Evolutionary conservation across 495 filamentous ascomycete species (phyloP).

Genomic region (Neurospora terricola): DNA sequence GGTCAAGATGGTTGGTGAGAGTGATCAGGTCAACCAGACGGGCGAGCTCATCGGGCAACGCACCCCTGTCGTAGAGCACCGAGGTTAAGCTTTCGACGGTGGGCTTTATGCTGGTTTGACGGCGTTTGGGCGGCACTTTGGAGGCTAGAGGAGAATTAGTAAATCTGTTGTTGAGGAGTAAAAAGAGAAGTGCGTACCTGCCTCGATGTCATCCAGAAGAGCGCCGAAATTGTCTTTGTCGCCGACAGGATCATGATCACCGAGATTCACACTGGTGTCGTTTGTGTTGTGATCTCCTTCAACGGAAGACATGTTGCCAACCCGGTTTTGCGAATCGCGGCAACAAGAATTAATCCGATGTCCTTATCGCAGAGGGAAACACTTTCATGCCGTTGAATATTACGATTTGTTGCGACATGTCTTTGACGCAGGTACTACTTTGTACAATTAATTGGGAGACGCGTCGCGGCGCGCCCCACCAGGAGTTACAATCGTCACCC

Average conservation of each 20-base stretch:
- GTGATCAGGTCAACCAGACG: constrained; percentile 60
- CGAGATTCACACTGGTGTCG: not conserved
- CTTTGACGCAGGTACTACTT: not conserved
- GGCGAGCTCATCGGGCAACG: constrained; percentile 48
- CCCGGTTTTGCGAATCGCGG: not conserved
- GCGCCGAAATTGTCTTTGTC: constrained; percentile 8
- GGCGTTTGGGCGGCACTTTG: constrained; percentile 39
- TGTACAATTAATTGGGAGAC: not conserved
- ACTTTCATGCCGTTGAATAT: not conserved
- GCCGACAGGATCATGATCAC: not conserved
- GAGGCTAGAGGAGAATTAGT: constrained; percentile 29
- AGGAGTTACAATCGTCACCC: not conserved
- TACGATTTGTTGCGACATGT: not conserved
- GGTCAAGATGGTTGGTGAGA: constrained; percentile 58
- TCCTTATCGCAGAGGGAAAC: not conserved
- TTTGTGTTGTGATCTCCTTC: not conserved
- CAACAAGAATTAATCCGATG: not conserved
- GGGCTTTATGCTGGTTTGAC: constrained; percentile 31
- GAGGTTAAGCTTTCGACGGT: constrained; percentile 38
- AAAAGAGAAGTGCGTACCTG: constrained; percentile 11
- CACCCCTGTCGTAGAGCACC: constrained; percentile 55
- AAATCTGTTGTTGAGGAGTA: not conserved
- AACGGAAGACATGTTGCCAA: not conserved
- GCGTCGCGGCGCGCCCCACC: not conserved
- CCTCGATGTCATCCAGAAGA: constrained; percentile 18